phyloP scores from a whole-genome alignment of 805 yeast species.

The Danielia oregonensis region DNA sequence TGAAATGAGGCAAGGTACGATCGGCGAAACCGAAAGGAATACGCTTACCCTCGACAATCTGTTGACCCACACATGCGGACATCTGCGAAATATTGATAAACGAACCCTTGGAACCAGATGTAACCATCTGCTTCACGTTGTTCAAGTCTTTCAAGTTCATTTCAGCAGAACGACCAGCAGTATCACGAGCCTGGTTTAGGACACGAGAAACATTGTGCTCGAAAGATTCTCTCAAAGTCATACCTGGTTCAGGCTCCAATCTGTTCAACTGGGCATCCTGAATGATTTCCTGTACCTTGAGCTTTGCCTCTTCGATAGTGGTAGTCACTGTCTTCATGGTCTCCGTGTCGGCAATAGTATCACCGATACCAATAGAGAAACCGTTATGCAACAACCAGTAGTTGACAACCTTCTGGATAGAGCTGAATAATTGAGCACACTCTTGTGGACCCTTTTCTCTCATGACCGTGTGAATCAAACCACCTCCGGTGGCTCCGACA shows the following conservation, averaged over 20 bases:
- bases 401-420: slow-evolving; percentile 91
- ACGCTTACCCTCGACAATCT: slow-evolving; percentile 99
- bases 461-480: slow-evolving; percentile 94
- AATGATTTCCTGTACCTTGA: slow-evolving; percentile 90
- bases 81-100: slow-evolving; percentile 97
- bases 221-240: slow-evolving; percentile 97
- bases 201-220: slow-evolving; percentile 96
- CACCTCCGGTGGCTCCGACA: slow-evolving; percentile 98
- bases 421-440: slow-evolving; percentile 88
- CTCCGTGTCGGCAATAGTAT: slow-evolving; percentile 95
- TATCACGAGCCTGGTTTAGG: slow-evolving; percentile 96
- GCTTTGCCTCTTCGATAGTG: slow-evolving; percentile 89
- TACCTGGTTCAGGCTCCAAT: slow-evolving; percentile 96
- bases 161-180: slow-evolving; percentile 98
- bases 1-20: slow-evolving; percentile 95
- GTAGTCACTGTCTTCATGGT: slow-evolving; percentile 93
- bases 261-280: slow-evolving; percentile 85
- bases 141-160: slow-evolving; percentile 89
- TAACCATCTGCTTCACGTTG: slow-evolving; percentile 98
- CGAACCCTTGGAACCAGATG: slow-evolving; percentile 99
- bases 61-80: slow-evolving; percentile 99
- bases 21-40: slow-evolving; percentile 96
- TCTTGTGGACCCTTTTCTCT: slow-evolving; percentile 93
- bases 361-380: slow-evolving; percentile 99
- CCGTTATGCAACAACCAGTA: slow-evolving; percentile 96